These are phyloP conservation scores for Meredithiella fracta DNA, from an alignment of 2,329 filamentous ascomycete genomes.

Conservation along the genomic window DNA sequence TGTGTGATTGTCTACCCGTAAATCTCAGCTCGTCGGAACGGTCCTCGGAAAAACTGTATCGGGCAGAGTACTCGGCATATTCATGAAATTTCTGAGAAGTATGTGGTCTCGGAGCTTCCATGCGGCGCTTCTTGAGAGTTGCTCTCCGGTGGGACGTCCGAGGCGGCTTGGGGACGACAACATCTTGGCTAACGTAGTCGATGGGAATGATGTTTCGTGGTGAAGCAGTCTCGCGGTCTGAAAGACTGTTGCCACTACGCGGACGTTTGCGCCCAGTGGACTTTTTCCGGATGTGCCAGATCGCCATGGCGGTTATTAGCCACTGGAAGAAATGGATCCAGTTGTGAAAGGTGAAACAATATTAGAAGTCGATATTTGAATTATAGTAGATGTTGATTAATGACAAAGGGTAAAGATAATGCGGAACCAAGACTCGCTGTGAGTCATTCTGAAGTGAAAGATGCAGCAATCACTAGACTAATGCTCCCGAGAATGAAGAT, in stretches of 20 bases:
- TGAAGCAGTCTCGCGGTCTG: constrained; percentile 30
- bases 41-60: constrained; percentile 48
- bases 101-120: constrained; percentile 30
- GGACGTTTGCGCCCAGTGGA: constrained; percentile 39
- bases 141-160: constrained; percentile 16
- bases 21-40: constrained; percentile 37
- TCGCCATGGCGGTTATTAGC: constrained; percentile 13
- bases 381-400: neutral
- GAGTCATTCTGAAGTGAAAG: neutral
- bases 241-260: constrained; percentile 35
- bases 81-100: constrained; percentile 17
- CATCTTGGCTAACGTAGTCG: constrained; percentile 17
- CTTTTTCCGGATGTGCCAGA: constrained; percentile 17
- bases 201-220: constrained; percentile 20
- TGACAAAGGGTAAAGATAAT: neutral
- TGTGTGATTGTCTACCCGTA: constrained; percentile 15
- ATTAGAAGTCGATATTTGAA: neutral
- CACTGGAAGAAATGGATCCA: neutral
- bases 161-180: constrained; percentile 8
- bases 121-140: constrained; percentile 26
- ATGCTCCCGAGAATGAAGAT: no score
- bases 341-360: neutral
- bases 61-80: constrained; percentile 22
- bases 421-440: neutral
- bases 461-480: neutral